Evolutionary conservation across 371 early-diverging fungal genomes (phyloP).

Genomic region (Cokeromyces recurvatus): DNA sequence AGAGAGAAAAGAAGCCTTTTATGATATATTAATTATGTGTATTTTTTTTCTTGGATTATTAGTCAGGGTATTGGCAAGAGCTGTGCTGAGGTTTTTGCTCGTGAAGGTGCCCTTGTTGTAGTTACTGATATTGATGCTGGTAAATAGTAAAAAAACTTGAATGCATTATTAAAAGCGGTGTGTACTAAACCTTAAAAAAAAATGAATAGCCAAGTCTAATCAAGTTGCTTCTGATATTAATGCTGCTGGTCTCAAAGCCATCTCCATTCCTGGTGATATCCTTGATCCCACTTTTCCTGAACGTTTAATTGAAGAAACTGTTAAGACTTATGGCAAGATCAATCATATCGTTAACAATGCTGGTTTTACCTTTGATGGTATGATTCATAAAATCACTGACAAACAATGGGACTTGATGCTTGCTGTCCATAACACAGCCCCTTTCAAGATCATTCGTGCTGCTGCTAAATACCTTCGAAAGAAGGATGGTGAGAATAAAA

Average conservation of each 20-base stretch:
- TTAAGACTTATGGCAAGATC: slow-evolving; percentile 63
- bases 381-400: slow-evolving; percentile 67
- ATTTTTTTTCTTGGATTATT: background rate
- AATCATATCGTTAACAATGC: slow-evolving; percentile 74
- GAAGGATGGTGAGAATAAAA: slow-evolving; percentile 47
- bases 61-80: slow-evolving; percentile 81
- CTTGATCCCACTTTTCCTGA: slow-evolving; percentile 55
- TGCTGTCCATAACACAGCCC: slow-evolving; percentile 64
- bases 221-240: slow-evolving; percentile 61
- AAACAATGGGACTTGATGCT: slow-evolving; percentile 69
- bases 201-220: slow-evolving; percentile 51
- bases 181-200: too few relatives aligned
- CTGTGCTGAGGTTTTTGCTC: slow-evolving; percentile 69
- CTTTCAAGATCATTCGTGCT: slow-evolving; percentile 65
- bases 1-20: background rate
- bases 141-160: slow-evolving; percentile 6
- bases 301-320: slow-evolving; percentile 50
- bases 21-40: too few relatives aligned
- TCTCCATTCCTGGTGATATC: slow-evolving; percentile 55
- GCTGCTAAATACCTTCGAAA: slow-evolving; percentile 57
- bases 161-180: too few relatives aligned
- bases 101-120: slow-evolving; percentile 74
- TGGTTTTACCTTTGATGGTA: slow-evolving; percentile 66
- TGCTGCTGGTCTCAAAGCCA: slow-evolving; percentile 55
- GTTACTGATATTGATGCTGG: slow-evolving; percentile 60